Conservation (phyloP, 1,139 yeast species). For the Zygoascus meyerae region DNA sequence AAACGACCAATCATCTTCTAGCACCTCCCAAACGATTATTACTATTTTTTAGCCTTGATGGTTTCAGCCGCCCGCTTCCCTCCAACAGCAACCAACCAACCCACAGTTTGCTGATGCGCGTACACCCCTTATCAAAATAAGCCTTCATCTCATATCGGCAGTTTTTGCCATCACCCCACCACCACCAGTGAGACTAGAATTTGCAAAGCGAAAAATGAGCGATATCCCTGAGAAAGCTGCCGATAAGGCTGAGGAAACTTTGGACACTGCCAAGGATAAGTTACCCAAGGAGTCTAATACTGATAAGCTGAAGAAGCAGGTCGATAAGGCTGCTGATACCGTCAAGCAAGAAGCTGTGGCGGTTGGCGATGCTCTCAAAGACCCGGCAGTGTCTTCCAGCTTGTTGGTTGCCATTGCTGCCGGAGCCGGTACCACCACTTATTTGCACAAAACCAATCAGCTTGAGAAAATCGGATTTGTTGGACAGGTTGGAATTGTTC, state of each 20-base stretch:
- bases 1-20: no score
- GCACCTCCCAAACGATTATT: no score
- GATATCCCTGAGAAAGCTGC: constrained; percentile 15
- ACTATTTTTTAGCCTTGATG: no score
- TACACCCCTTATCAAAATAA: no score
- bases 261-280: constrained; percentile 14
- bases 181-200: not conserved
- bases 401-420: constrained; percentile 27
- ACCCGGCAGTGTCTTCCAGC: constrained; percentile 29
- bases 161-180: not conserved
- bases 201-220: not conserved
- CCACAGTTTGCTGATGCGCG: no score
- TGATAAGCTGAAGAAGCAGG: constrained; percentile 13
- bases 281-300: constrained; percentile 11
- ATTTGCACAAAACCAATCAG: constrained; percentile 27
- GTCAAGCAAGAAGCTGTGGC: constrained; percentile 17
- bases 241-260: constrained; percentile 18
- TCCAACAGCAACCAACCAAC: no score
- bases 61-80: no score
- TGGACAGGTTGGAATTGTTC: constrained; percentile 25
- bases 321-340: constrained; percentile 13
- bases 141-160: no score
- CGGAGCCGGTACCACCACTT: constrained; percentile 28
- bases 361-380: constrained; percentile 25
- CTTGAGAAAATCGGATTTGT: constrained; percentile 26